These are phyloP conservation scores for Endocarpon pusillum DNA, from an alignment of 495 filamentous ascomycete species.

Conservation along the genomic window DNA sequence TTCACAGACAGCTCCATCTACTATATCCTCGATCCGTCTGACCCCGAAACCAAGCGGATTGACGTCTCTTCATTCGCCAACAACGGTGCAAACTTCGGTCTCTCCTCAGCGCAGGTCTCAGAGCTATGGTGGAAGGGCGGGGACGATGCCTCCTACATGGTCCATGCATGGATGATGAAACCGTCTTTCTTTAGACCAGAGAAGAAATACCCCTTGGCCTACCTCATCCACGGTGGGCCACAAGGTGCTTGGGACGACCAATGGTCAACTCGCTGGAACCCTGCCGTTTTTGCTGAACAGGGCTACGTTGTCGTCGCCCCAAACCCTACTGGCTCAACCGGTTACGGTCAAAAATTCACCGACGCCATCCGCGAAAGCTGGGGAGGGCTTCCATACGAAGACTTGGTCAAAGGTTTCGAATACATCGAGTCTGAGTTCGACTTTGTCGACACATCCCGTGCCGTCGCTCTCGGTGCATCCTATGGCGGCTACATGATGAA, in stretches of 20 bases:
- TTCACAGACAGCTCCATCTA: slow-evolving; percentile 55
- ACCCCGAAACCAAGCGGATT: slow-evolving; percentile 20
- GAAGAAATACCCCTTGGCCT: slow-evolving; percentile 66
- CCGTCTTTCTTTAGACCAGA: slow-evolving; percentile 58
- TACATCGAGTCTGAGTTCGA: slow-evolving; percentile 52
- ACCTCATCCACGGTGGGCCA: slow-evolving; percentile 77
- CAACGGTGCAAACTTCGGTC: slow-evolving; percentile 51
- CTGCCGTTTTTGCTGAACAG: slow-evolving; percentile 77
- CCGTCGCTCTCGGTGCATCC: slow-evolving; percentile 67
- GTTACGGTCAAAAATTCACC: slow-evolving; percentile 65
- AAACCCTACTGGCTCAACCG: slow-evolving; percentile 75
- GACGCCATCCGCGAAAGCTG: slow-evolving; percentile 62
- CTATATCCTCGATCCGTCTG: slow-evolving; percentile 36
- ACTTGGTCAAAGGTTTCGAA: slow-evolving; percentile 66
- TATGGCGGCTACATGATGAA: slow-evolving; percentile 85
- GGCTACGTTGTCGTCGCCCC: slow-evolving; percentile 79
- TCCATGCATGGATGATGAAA: slow-evolving; percentile 70
- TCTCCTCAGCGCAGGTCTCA: slow-evolving; percentile 40
- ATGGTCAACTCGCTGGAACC: slow-evolving; percentile 87
- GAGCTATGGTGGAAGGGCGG: slow-evolving; percentile 57
- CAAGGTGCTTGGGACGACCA: slow-evolving; percentile 71
- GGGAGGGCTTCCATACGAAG: slow-evolving; percentile 66
- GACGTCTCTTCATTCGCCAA: slow-evolving; percentile 54
- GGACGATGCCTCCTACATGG: slow-evolving; percentile 37
- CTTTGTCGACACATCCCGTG: slow-evolving; percentile 60